Conservation (phyloP, 2,329 filamentous ascomycete species). For the Aureobasidium uvarum region DNA sequence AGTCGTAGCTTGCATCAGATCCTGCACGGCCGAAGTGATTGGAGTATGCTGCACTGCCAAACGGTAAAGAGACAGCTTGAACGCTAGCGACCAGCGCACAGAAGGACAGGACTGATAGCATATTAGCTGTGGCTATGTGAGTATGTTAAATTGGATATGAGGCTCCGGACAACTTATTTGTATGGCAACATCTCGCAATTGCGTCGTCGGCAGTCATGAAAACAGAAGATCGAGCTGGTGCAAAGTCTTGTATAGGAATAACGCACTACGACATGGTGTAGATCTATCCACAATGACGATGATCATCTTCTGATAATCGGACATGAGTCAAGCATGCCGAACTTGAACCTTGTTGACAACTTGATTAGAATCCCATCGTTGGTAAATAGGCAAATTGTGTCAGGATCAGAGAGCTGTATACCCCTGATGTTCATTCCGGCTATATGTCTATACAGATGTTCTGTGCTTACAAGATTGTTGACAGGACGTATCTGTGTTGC, state of each 20-base stretch:
- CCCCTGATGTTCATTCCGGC: not conserved
- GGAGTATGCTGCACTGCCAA: constrained; percentile 13
- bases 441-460: too few species aligned
- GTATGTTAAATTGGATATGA: not conserved
- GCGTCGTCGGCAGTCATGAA: not conserved
- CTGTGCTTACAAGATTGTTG: not conserved
- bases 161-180: not conserved
- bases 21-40: constrained; percentile 12
- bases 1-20: constrained; percentile 11
- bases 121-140: not conserved
- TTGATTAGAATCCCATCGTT: not conserved
- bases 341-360: not conserved
- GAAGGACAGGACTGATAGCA: not conserved
- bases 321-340: not conserved
- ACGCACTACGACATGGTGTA: not conserved
- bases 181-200: not conserved
- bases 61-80: not conserved
- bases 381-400: not conserved
- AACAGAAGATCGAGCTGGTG: not conserved
- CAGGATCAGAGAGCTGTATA: not conserved
- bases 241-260: constrained; percentile 3
- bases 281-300: constrained; percentile 15
- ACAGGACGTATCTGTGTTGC: not conserved
- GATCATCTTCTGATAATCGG: not conserved
- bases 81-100: not conserved